Percentiles rank a stretch among this genome's conserved stretches.
phyloP scores from a whole-genome alignment of 2,329 filamentous ascomycete species.

The Pestalotiopsis sp. region DNA sequence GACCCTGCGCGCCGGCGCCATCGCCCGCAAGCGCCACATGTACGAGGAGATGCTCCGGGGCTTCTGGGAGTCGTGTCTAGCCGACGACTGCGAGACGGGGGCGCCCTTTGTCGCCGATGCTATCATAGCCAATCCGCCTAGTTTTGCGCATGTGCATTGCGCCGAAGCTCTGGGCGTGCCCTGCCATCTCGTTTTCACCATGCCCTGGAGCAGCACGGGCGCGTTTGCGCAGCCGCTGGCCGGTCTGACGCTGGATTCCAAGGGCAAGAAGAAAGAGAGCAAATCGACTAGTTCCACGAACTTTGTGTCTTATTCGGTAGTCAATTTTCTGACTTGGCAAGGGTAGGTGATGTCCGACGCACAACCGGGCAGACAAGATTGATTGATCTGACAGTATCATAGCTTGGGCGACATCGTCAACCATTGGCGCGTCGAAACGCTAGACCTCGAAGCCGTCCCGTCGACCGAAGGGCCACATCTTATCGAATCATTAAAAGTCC shows the following conservation, averaged over 20 bases:
- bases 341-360: slow-evolving; percentile 40
- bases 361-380: too few relatives aligned
- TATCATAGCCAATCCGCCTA: slow-evolving; percentile 79
- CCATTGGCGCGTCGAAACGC: slow-evolving; percentile 68
- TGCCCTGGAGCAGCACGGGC: slow-evolving; percentile 84
- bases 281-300: slow-evolving; percentile 66
- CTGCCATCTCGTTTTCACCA: slow-evolving; percentile 89
- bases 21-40: slow-evolving; percentile 42
- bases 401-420: slow-evolving; percentile 82
- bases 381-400: neutral
- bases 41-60: slow-evolving; percentile 82
- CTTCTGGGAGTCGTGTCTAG: slow-evolving; percentile 85
- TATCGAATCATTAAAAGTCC: slow-evolving; percentile 71
- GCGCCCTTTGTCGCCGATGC: slow-evolving; percentile 81
- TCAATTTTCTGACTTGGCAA: slow-evolving; percentile 89
- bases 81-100: slow-evolving; percentile 52
- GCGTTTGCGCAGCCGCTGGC: slow-evolving; percentile 82
- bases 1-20: slow-evolving; percentile 39
- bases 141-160: slow-evolving; percentile 75
- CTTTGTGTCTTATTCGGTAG: slow-evolving; percentile 76
- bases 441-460: slow-evolving; percentile 74
- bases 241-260: slow-evolving; percentile 53
- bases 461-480: slow-evolving; percentile 79
- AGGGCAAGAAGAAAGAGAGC: slow-evolving; percentile 48
- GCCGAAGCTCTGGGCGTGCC: slow-evolving; percentile 77